Base-by-base conservation (phyloP, 2,329 filamentous ascomycete species). In the Madurella mycetomatis region DNA sequence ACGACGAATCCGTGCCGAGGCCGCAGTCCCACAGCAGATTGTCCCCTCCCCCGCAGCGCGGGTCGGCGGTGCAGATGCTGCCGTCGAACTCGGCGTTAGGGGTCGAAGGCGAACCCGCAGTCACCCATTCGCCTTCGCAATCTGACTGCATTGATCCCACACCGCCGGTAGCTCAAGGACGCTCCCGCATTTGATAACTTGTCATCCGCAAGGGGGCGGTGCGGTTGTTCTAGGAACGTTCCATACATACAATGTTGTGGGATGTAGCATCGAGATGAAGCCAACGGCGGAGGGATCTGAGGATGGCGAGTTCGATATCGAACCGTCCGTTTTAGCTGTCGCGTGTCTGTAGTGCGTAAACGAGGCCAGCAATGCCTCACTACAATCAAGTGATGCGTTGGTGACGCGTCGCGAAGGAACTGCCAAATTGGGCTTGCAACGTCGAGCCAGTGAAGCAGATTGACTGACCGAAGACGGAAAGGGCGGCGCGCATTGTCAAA, bases 271-370 rank as follows among this genome's bases (percentile, higher is more conserved):
- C n/a, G 15, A 47, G 2, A 25, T 15, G 7, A 31, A 39, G 17
- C 2, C 18, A 2, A n/a, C n/a, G n/a, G n/a, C n/a, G n/a, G n/a
- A n/a, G 17, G 46, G 15, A 41, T 16, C 8, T 30, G 34, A 4
- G 16, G 15, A 12, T 40, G 9, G 34, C 8, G 12, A 25, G 9
- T n/a, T 16, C 19, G 41, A 9, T 40, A 42, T 31, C 43, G n/a
- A 31, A 2, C 42, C 30, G 37, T 8, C 7, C 47, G 40, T 42
- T 15, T 19, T 15, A n/a, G 32, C n/a, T 43, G 48, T 51, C 43
- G 53, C 53, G 43, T 15, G 32, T 49, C 18, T 34, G 46, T 56
- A 41, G 49, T 42, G 49, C 41, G 42, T 46, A 56, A 56, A 37
- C 25, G 49, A 53, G 31, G 17, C 8, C 9, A 16, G 53, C 49